Evolutionary conservation across 1,284 basidiomycete species (phyloP).

Genomic region (Malassezia pachydermatis): DNA sequence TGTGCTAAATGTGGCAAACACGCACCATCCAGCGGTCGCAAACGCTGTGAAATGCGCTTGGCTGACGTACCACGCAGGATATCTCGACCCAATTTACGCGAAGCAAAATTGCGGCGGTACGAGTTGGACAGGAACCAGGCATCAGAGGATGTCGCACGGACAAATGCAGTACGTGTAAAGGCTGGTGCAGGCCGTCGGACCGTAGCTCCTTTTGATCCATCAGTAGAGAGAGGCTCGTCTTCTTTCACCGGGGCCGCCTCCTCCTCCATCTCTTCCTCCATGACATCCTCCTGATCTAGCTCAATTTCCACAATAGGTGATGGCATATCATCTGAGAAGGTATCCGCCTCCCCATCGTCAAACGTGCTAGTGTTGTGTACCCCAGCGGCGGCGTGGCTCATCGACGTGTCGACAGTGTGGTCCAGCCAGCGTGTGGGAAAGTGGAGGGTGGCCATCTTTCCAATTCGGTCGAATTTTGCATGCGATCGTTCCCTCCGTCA

Average conservation of each 20-base stretch:
- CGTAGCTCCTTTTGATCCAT: background rate
- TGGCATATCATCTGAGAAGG: no score
- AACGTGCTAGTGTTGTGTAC: no score
- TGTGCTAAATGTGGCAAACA: constrained; percentile 8
- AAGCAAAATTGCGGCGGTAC: constrained; percentile 19
- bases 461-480: background rate
- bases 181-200: constrained; percentile 8
- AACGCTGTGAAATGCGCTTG: constrained; percentile 12
- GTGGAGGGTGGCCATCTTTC: background rate
- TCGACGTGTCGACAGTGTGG: no score
- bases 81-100: constrained; percentile 16
- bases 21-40: constrained; percentile 11
- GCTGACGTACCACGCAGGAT: constrained; percentile 11
- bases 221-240: background rate
- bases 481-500: no score
- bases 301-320: no score
- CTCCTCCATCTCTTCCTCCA: background rate
- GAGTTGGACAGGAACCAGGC: constrained; percentile 17
- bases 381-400: no score
- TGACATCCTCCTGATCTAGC: background rate
- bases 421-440: background rate
- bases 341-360: no score
- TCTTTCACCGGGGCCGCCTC: background rate
- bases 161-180: constrained; percentile 14
- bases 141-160: constrained; percentile 16